These are phyloP conservation scores for Apophysomyces trapeziformis DNA, from an alignment of 371 early-diverging fungal species.

Conservation along the genomic window DNA sequence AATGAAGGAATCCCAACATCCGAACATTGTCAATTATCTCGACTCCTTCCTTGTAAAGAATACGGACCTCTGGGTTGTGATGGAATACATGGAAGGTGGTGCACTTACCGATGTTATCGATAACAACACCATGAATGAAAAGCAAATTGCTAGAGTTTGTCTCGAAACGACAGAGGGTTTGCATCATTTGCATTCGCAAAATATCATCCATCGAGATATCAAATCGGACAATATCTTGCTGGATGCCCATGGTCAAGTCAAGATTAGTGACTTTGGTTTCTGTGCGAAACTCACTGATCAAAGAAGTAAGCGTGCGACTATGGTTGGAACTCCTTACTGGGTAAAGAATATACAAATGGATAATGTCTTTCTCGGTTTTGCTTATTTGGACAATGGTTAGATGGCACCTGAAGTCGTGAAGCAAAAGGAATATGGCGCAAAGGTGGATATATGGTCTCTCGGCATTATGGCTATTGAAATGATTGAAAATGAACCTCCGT, in stretches of 20 bases:
- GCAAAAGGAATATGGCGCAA: constrained; percentile 87
- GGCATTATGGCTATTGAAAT: constrained; percentile 98
- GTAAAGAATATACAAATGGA: constrained; percentile 12
- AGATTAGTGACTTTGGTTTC: constrained; percentile 93
- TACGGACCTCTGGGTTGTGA: constrained; percentile 95
- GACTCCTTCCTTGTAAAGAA: constrained; percentile 87
- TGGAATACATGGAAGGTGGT: constrained; percentile 99
- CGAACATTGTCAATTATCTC: constrained; percentile 95
- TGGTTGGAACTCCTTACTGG: constrained; percentile 97
- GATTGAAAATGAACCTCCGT: constrained; percentile 98
- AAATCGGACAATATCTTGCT: constrained; percentile 95
- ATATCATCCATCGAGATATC: constrained; percentile 97
- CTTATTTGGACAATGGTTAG: constrained; percentile 1
- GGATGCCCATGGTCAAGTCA: constrained; percentile 86
- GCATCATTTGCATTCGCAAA: constrained; percentile 86
- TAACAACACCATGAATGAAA: constrained; percentile 86
- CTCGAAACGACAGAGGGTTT: constrained; percentile 89
- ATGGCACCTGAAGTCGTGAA: constrained; percentile 94
- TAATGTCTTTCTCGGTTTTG: background rate
- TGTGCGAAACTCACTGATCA: constrained; percentile 91
- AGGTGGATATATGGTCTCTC: constrained; percentile 93
- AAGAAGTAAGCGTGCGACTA: constrained; percentile 89
- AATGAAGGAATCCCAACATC: constrained; percentile 95
- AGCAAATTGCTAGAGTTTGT: constrained; percentile 90
- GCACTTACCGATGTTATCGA: constrained; percentile 96